Evolutionary conservation across 1,284 basidiomycete genomes (phyloP).

Genomic region (Schizophyllum commune): DNA sequence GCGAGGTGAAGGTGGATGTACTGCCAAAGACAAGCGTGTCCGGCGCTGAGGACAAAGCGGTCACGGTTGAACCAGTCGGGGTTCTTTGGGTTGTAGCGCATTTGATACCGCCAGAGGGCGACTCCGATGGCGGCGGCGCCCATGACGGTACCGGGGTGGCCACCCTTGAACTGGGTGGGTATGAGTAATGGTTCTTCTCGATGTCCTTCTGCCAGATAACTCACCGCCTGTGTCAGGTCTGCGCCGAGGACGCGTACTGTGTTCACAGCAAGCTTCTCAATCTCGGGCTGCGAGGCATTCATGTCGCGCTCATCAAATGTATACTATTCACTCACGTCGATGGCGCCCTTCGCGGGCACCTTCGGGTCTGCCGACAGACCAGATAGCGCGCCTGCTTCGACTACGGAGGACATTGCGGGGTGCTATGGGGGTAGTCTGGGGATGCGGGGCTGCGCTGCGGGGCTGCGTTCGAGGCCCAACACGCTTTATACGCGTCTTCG

Average conservation of each 20-base stretch:
- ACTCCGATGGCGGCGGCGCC: slow-evolving; percentile 9
- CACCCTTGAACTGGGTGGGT: slow-evolving; percentile 9
- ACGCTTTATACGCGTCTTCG: neutral
- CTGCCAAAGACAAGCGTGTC: slow-evolving; percentile 46
- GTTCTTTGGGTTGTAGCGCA: slow-evolving; percentile 11
- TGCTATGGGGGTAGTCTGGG: neutral
- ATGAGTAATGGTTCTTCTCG: too few species aligned
- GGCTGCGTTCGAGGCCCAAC: neutral
- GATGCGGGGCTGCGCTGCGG: neutral
- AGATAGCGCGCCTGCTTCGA: neutral
- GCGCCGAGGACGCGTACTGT: slow-evolving; percentile 2
- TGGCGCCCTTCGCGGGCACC: neutral
- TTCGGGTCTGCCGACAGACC: neutral
- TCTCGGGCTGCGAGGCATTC: neutral
- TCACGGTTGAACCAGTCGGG: slow-evolving; percentile 34
- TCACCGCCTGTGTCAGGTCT: slow-evolving; percentile 3
- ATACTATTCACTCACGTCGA: too few species aligned
- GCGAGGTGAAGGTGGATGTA: slow-evolving; percentile 54
- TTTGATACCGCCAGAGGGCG: slow-evolving; percentile 10
- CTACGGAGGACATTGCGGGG: neutral
- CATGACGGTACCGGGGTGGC: slow-evolving; percentile 7
- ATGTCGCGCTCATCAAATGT: neutral
- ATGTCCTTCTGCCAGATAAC: too few species aligned
- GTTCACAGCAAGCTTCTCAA: slow-evolving; percentile 3
- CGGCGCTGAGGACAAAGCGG: slow-evolving; percentile 52